These are phyloP conservation scores for Pseudogymnoascus sp. DNA, from an alignment of 2,329 filamentous ascomycete species.

Conservation along the genomic window DNA sequence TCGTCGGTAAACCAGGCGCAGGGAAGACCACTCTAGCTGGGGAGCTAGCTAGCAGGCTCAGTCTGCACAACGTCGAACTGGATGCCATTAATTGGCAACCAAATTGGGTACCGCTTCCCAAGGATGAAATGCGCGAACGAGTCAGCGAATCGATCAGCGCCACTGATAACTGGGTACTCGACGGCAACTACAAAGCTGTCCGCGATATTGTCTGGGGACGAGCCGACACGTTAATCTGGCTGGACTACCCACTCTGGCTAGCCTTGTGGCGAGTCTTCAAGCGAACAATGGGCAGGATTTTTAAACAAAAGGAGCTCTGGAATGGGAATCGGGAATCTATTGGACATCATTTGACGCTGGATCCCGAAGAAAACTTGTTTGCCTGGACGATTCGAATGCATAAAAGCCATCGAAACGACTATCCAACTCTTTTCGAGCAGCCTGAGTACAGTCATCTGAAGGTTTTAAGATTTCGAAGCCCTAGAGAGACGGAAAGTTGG, in stretches of 20 bases:
- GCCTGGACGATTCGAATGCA: conserved; percentile 10
- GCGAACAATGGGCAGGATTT: conserved; percentile 2
- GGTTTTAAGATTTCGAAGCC: conserved; percentile 10
- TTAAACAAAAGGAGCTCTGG: conserved; percentile 7
- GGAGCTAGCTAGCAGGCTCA: neutral
- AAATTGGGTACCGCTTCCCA: neutral
- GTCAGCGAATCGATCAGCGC: neutral
- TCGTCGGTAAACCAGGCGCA: conserved; percentile 10
- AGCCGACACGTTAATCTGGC: conserved; percentile 11
- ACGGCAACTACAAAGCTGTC: conserved; percentile 3
- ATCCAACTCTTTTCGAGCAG: neutral
- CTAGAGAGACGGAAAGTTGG: neutral
- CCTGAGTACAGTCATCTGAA: conserved; percentile 10
- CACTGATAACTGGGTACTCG: conserved; percentile 1
- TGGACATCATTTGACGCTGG: conserved; percentile 4
- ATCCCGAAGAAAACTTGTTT: conserved; percentile 11
- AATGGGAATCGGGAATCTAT: conserved; percentile 12
- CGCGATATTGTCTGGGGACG: conserved; percentile 8
- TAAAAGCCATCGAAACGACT: neutral
- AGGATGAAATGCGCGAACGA: conserved; percentile 1
- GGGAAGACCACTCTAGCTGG: conserved; percentile 6
- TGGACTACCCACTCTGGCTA: conserved; percentile 10
- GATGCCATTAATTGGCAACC: conserved; percentile 2
- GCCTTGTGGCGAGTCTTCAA: neutral
- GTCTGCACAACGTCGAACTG: neutral